phyloP scores from a whole-genome alignment of 2,329 filamentous ascomycete genomes.

The Colletotrichum tanaceti region DNA sequence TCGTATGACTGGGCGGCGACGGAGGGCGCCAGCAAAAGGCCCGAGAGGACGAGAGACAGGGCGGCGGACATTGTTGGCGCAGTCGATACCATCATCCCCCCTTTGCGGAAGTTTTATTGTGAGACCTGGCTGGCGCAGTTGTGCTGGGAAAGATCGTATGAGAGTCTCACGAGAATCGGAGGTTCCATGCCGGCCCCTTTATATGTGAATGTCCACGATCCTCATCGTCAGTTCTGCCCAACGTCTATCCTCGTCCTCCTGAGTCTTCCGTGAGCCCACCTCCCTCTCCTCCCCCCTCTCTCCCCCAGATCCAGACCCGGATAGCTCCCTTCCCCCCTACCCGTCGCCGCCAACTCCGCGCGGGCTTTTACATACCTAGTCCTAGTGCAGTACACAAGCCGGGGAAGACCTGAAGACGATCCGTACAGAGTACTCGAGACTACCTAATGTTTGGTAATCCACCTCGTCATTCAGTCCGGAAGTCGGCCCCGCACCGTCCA shows the following conservation, averaged over 20 bases:
- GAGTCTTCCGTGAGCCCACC: too few relatives aligned
- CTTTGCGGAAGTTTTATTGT: conserved; percentile 1
- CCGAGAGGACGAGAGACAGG: conserved; percentile 60
- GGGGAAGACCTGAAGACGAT: conserved; percentile 20
- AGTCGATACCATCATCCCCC: too few relatives aligned
- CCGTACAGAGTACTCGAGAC: not conserved
- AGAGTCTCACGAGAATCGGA: not conserved
- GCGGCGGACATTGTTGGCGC: conserved; percentile 41
- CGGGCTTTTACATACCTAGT: not conserved
- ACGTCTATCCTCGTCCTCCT: not conserved
- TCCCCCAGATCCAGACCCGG: not conserved
- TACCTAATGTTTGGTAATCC: conserved; percentile 18
- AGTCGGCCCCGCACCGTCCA: conserved; percentile 31
- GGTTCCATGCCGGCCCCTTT: conserved; percentile 26
- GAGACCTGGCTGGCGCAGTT: conserved; percentile 33
- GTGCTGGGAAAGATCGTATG: conserved; percentile 23
- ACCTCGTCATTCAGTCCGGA: conserved; percentile 21
- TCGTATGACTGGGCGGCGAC: conserved; percentile 47
- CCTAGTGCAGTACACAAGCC: too few relatives aligned
- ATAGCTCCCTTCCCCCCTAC: too few relatives aligned
- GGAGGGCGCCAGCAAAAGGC: conserved; percentile 47
- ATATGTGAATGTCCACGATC: conserved; percentile 15
- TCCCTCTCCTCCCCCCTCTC: too few relatives aligned
- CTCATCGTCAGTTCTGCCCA: conserved; percentile 21
- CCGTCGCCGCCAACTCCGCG: conserved; percentile 11